These are phyloP conservation scores for Babesia ovis DNA, from an alignment of 169 alveolate species.

Conservation along the genomic window DNA sequence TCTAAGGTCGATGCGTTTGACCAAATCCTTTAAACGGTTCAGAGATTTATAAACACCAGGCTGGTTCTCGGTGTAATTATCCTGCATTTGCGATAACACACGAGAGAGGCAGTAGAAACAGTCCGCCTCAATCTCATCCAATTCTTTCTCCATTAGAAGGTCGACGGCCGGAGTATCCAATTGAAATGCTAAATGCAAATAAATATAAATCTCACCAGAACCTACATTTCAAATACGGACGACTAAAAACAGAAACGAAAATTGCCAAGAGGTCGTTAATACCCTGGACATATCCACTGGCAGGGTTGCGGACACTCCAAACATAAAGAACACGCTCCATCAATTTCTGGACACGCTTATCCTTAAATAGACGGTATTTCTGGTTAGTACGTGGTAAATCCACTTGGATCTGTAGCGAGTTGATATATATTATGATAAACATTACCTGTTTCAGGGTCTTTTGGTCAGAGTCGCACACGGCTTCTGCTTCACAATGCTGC, in stretches of 20 bases:
- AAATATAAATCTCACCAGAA: slow-evolving; percentile 59
- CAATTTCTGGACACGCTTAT: slow-evolving; percentile 78
- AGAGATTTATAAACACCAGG: slow-evolving; percentile 93
- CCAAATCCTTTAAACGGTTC: slow-evolving; percentile 85
- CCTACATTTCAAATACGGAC: slow-evolving; percentile 79
- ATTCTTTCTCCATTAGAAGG: slow-evolving; percentile 63
- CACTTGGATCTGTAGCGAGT: slow-evolving; percentile 78
- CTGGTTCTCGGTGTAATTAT: slow-evolving; percentile 89
- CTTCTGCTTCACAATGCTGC: slow-evolving; percentile 42
- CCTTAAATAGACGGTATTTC: slow-evolving; percentile 77
- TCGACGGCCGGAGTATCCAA: slow-evolving; percentile 70
- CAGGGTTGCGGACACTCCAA: slow-evolving; percentile 92
- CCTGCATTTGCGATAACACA: slow-evolving; percentile 87
- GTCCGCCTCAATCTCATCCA: slow-evolving; percentile 88
- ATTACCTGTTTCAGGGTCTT: slow-evolving; percentile 66
- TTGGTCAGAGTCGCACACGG: slow-evolving; percentile 57
- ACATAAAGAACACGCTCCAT: slow-evolving; percentile 89
- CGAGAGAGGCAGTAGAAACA: slow-evolving; percentile 89
- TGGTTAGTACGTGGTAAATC: slow-evolving; percentile 90
- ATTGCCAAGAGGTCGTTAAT: slow-evolving; percentile 84
- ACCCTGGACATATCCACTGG: slow-evolving; percentile 93
- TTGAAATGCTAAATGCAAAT: slow-evolving; percentile 55
- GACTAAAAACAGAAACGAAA: slow-evolving; percentile 53
- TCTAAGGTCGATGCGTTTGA: slow-evolving; percentile 86
- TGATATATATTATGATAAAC: slow-evolving; percentile 54